A percentile compares a stretch with the other conserved stretches of the same genome.
These are phyloP conservation scores for Nitzschia sp. DNA, from an alignment of 108 stramenopile species.

Conservation along the genomic window DNA sequence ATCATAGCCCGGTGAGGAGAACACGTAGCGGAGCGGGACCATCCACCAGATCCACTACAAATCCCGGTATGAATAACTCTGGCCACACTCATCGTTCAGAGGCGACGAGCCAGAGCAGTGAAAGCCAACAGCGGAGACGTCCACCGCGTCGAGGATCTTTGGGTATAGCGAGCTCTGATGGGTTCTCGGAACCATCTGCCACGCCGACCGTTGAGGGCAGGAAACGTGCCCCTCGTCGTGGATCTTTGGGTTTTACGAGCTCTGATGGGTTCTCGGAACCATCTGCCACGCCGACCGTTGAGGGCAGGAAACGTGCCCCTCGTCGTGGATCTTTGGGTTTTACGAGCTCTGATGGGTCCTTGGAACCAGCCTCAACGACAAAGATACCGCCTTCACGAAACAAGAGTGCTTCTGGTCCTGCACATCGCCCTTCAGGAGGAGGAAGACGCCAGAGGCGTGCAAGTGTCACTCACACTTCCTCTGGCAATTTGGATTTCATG, in stretches of 20 bases:
- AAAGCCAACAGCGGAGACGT: neutral
- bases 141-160: slow-evolving; percentile 1
- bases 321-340: neutral
- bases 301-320: neutral
- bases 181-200: slow-evolving; percentile 2
- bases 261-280: slow-evolving; percentile 13
- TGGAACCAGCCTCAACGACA: neutral
- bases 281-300: neutral
- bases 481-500: slow-evolving; percentile 3
- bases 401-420: slow-evolving; percentile 9
- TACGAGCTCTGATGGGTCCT: slow-evolving; percentile 10
- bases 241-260: neutral
- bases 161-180: neutral
- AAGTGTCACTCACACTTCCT: neutral
- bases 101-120: neutral
- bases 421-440: slow-evolving; percentile 1
- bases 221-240: slow-evolving; percentile 6
- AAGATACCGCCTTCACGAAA: neutral
- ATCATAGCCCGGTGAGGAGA: neutral
- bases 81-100: neutral
- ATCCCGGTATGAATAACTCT: neutral
- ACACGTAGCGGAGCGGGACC: neutral
- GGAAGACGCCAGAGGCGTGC: slow-evolving; percentile 4
- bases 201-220: neutral
- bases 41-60: too few relatives aligned